Evolutionary conservation across 768 basidiomycete species (phyloP).

Genomic region (Tulasnella sp.): DNA sequence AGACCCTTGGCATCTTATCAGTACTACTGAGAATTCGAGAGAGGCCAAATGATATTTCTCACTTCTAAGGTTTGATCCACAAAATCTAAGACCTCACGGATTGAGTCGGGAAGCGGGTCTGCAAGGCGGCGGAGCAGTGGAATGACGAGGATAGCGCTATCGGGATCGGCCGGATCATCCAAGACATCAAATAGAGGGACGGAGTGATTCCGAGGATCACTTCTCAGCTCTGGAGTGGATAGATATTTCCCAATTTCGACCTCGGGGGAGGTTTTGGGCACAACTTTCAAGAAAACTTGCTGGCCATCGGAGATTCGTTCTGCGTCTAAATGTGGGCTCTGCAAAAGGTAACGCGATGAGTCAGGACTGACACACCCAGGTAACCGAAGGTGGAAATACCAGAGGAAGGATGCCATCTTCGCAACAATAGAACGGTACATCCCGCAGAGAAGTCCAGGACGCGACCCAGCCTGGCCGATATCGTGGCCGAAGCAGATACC

Average conservation of each 20-base stretch:
- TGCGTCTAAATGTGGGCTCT: slow-evolving; percentile 1
- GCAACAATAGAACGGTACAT: too few species aligned
- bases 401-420: too few species aligned
- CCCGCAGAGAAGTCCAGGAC: too few species aligned
- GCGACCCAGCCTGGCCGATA: not conserved
- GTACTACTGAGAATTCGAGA: too few species aligned
- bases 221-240: not conserved
- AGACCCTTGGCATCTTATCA: too few species aligned
- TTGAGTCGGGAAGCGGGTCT: not conserved
- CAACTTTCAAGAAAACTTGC: not conserved
- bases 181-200: slow-evolving; percentile 17
- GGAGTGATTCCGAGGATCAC: slow-evolving; percentile 11
- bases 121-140: not conserved
- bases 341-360: too few species aligned
- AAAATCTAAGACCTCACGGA: not conserved
- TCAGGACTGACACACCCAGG: too few species aligned
- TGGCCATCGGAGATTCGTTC: not conserved
- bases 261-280: not conserved
- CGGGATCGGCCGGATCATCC: not conserved
- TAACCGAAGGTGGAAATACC: too few species aligned
- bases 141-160: slow-evolving; percentile 1
- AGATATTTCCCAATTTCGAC: not conserved
- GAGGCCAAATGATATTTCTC: too few species aligned
- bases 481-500: not conserved
- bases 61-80: slow-evolving; percentile 20